Evolutionary conservation across 257 asterid genomes (phyloP).

Genomic region (Forsythia viridissima): DNA sequence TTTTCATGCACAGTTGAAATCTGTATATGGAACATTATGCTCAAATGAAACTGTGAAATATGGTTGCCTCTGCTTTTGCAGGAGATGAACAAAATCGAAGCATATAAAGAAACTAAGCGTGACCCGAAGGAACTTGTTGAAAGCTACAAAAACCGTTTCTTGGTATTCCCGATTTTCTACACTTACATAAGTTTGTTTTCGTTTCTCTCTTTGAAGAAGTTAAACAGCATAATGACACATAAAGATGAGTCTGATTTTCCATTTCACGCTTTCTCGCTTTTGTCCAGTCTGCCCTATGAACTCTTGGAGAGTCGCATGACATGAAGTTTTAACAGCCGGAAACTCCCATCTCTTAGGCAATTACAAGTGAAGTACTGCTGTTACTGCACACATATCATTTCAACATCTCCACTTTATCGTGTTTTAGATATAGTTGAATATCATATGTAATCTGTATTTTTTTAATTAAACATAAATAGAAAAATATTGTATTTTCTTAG

Average conservation of each 20-base stretch:
- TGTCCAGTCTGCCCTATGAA: constrained; percentile 27
- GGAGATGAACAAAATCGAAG: constrained; percentile 90
- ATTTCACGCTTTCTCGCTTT: constrained; percentile 6
- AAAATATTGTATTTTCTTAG: too few species aligned
- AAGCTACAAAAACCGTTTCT: constrained; percentile 58
- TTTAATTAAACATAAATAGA: too few species aligned
- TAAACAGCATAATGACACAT: not conserved
- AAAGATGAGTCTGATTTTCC: not conserved
- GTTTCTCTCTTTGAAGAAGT: not conserved
- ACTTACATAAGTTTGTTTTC: not conserved
- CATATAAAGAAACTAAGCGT: constrained; percentile 56
- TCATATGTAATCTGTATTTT: not conserved
- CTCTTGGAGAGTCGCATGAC: not conserved
- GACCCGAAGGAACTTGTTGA: constrained; percentile 68
- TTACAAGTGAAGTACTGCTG: not conserved
- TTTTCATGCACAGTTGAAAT: not conserved
- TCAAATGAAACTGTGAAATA: not conserved
- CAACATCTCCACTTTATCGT: not conserved
- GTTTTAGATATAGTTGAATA: too few species aligned
- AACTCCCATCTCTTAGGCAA: not conserved
- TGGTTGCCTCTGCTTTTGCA: constrained; percentile 23
- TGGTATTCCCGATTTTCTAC: constrained; percentile 32
- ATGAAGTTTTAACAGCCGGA: not conserved
- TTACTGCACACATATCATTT: not conserved
- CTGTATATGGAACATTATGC: not conserved